Percentiles rank a stretch among this genome's conserved stretches.
Evolutionary conservation across 345 rosid species (phyloP).

Genomic region (Excoecaria agallocha): DNA sequence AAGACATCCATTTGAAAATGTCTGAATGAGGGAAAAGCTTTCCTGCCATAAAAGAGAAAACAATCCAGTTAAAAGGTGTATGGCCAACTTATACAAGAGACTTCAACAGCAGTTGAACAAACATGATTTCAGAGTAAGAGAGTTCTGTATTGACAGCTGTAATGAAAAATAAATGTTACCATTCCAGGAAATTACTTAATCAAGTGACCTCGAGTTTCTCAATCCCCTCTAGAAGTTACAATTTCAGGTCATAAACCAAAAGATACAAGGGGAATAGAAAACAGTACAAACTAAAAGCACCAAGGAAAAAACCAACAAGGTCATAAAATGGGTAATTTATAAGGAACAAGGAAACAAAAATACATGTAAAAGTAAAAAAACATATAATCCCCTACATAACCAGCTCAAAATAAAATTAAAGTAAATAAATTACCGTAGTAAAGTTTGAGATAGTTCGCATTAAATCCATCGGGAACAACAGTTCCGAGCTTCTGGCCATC

Average conservation of each 20-base stretch:
- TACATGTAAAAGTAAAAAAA: neutral
- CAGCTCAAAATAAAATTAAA: neutral
- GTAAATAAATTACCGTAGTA: conserved; percentile 55
- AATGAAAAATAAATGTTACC: no score
- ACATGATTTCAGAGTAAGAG: no score
- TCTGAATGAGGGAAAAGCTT: conserved; percentile 77
- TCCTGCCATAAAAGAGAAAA: conserved; percentile 42
- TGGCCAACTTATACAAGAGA: neutral
- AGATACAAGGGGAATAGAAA: neutral
- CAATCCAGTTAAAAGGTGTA: neutral
- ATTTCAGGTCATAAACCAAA: neutral
- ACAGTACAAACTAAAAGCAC: neutral
- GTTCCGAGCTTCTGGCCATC: conserved; percentile 38
- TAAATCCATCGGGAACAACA: conserved; percentile 45
- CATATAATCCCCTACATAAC: neutral
- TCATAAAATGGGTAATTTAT: neutral
- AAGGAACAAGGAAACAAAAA: neutral
- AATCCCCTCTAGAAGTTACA: neutral
- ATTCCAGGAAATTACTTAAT: no score
- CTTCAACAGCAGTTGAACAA: neutral
- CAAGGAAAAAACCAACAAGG: neutral
- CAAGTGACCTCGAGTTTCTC: no score
- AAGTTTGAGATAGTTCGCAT: conserved; percentile 54
- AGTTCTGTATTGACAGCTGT: neutral
- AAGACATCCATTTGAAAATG: conserved; percentile 80